These are phyloP conservation scores for Aspergillus homomorphus DNA, from an alignment of 495 filamentous ascomycete species.

Conservation along the genomic window DNA sequence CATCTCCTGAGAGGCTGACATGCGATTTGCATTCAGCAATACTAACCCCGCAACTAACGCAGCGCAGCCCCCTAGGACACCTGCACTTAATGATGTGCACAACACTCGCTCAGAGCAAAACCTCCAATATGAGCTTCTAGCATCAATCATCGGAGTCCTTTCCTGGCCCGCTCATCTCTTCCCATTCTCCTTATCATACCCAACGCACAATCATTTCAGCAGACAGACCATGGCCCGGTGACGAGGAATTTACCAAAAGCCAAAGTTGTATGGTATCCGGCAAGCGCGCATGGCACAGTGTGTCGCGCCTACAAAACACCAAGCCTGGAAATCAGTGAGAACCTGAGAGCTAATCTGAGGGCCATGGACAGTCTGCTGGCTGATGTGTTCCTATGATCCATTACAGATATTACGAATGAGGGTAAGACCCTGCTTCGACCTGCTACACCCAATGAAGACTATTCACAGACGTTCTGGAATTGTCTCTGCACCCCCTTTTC, in stretches of 20 bases:
- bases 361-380: slow-evolving; percentile 14
- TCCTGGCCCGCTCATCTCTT: too few species aligned
- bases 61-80: neutral
- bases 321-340: slow-evolving; percentile 49
- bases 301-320: slow-evolving; percentile 1
- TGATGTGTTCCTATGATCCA: neutral
- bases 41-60: neutral
- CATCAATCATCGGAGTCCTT: too few species aligned
- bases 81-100: neutral
- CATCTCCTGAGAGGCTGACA: too few species aligned
- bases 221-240: slow-evolving; percentile 36
- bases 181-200: neutral
- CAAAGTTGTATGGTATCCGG: slow-evolving; percentile 55
- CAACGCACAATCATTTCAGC: neutral
- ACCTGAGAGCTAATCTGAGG: slow-evolving; percentile 61
- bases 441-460: too few species aligned
- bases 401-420: too few species aligned
- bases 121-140: too few species aligned
- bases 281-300: slow-evolving; percentile 7
- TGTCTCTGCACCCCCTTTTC: too few species aligned
- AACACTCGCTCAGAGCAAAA: too few species aligned
- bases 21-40: neutral
- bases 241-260: slow-evolving; percentile 53
- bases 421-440: too few species aligned
- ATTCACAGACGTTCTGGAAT: too few species aligned